Evolutionary conservation across 1,284 basidiomycete genomes (phyloP), one percentile per base, ranked within the genome.

Genomic region (Cutaneotrichosporon sp.): DNA sequence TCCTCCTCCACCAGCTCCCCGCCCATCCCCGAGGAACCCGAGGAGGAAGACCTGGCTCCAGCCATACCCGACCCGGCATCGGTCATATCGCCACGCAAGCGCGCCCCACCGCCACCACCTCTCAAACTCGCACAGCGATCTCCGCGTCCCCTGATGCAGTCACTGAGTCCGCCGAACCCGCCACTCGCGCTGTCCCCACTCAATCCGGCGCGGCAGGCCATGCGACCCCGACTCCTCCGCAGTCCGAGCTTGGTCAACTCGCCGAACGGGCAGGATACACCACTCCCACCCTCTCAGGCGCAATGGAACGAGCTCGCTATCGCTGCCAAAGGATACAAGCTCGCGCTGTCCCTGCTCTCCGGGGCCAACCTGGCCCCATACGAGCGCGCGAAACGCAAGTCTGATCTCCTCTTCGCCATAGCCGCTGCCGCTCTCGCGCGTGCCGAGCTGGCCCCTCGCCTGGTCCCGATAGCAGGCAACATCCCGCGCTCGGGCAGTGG

Each of bases 271-370:
- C 34, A 13, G 14, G 31, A 30, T 11, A 14, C 49, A 9, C 34
- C 47, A 2, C 58, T 59, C 13, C 14, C 16, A 4, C 26, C 21
- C 5, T 8, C 40, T 7, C 56, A 58, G 30, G 26, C 13, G 42
- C 56, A 47, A 16, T 80, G 76, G 78, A 60, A 73, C 38, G 68
- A 76, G 4, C 73, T 80, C 42, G 72, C 75, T 22, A 65, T 68
- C 18, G 70, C 74, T 14, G 65, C 75, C 50, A 77, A 78, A 66
- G 76, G 79, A 49, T 77, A 76, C 73, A 80, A 80, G 63, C 62
- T 75, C 26, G 73, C 74, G 8, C 65, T 81, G n/a, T 71, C 74
- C 18, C 67, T 78, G 14, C 63, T 80, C 11, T 70, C 71, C 9
- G 31, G 58, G 63, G 26, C 73, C 18, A 71, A 76, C 50, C 49